Base-by-base conservation (phyloP, 306 rosid species). In the Cicer bijugum region DNA sequence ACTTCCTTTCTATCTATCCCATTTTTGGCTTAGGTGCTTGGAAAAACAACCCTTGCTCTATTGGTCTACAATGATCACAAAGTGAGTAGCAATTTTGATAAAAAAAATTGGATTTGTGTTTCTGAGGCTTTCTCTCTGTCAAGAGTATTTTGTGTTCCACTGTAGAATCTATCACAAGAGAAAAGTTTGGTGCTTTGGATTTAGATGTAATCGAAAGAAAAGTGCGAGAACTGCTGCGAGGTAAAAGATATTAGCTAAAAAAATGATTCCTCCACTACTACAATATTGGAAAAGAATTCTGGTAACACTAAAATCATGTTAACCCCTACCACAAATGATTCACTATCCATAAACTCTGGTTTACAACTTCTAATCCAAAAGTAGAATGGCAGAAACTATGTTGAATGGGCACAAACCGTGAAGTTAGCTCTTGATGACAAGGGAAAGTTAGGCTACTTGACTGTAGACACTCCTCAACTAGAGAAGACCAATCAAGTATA, bases 211-310 rank as follows among this genome's bases (percentile, higher is more conserved):
- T 17, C 4, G 11, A 53, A 17, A 12, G n/a, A 39, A 53, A 53
- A 17, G 65, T 48, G 8, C 75, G 6, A 43, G 6, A 42, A 2
- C 5, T 64, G 0, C 23, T 47, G 45, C 59, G 33, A 47, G 17
- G 73, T 8, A 67, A 28, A 46, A 47, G 59, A 16, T 16, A 16
- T 16, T 16, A 16, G 17, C 17, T 16, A 81, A 86, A 85, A 96
- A 91, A 2, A 23, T 23, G 28, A 19, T 19, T 19, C 20, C 20
- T 19, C 20, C 1, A 19, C 20, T 19, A 19, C 20, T 19, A 19
- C 20, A 19, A 19, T 19, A 19, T 1, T 1, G 1, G 20, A 19
- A 19, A 19, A 19, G 1, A 19, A 19, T 19, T 19, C 20, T 19
- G 20, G 20, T 19, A 1, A 19, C 20, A 1, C 20, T 19, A 19